A percentile compares a stretch with the other conserved stretches of the same genome.
These are phyloP conservation scores for Umbellularia californica DNA, from an alignment of 164 flowering plant genomes.

Conservation along the genomic window DNA sequence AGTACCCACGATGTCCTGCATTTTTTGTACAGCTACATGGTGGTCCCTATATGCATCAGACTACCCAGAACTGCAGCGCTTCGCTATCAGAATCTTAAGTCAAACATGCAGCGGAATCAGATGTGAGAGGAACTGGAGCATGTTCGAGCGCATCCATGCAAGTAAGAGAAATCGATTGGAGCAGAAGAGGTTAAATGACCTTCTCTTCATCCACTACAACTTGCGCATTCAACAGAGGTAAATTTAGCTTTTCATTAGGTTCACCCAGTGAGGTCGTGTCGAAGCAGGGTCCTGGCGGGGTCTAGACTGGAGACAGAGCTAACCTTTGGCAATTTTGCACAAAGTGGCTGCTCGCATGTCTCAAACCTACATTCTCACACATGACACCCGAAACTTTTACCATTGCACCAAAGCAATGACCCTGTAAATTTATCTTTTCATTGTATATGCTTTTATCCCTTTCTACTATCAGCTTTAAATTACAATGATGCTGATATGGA, in stretches of 20 bases:
- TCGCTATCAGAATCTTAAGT: conserved; percentile 75
- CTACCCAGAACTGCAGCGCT: conserved; percentile 55
- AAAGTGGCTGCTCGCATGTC: too few relatives aligned
- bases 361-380: too few relatives aligned
- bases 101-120: conserved; percentile 75
- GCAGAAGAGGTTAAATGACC: conserved; percentile 49
- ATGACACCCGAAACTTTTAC: too few relatives aligned
- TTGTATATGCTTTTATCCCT: background rate
- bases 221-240: conserved; percentile 48
- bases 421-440: too few relatives aligned
- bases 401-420: too few relatives aligned
- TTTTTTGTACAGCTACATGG: conserved; percentile 36
- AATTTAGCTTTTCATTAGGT: conserved; percentile 5
- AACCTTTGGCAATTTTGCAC: too few relatives aligned
- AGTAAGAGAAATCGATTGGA: conserved; percentile 45
- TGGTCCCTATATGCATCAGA: conserved; percentile 41
- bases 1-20: background rate
- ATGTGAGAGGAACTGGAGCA: conserved; percentile 65
- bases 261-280: too few relatives aligned
- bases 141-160: conserved; percentile 44
- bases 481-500: background rate
- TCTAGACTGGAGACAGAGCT: too few relatives aligned
- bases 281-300: too few relatives aligned
- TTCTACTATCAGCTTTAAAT: background rate
- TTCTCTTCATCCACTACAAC: conserved; percentile 67